Evolutionary conservation across 2,329 filamentous ascomycete genomes (phyloP), one percentile per base, ranked within the genome.

Genomic region (Fusarium avenaceum): DNA sequence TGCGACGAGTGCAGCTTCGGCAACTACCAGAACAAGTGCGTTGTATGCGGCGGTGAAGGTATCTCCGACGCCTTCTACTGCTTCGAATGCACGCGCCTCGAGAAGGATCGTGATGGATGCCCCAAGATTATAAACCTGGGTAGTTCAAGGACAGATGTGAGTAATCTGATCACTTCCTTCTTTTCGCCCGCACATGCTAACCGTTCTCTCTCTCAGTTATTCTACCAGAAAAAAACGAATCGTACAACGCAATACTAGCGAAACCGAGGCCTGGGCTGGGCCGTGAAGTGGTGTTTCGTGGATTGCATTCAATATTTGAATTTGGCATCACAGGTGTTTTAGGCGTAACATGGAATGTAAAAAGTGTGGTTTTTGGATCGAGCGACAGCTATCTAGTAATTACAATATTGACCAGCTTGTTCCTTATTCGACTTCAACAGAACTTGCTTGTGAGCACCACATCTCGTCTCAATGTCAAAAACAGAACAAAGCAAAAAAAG

Each of bases 11-110:
- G 96, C 86, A 94, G 92, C 79, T 99, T 99, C 80, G 96, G 96
- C 77, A 99, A 99, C 86, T 99, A 97, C 85, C 96, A 98, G 84
- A 99, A 99, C 85, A 99, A 99, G 82, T 99, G 96, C 79, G 94
- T 99, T 72, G 96, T 99, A 43, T 99, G 96, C 81, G 96, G 96
- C 79, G 96, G 96, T 74, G 96, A 98, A 83, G 96, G 96, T 30
- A 99, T 99, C 79, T 96, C 92, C 33, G 96, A 99, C 79, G 96
- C 96, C 49, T 98, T 98, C 81, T 99, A 99, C 84, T 99, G 96
- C 85, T 98, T 98, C 78, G 96, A 99, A 82, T 99, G 96, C 80
- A 99, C 96, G 61, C 88, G 96, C 9, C 83, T 99, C 17, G 96
- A 99, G 80, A 99, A 98, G 82, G 96, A 99, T 78, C 86, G 96